Percentiles rank a stretch among this genome's conserved stretches.
Conservation (phyloP, 2,329 filamentous ascomycete genomes). For the Didymosphaeria variabile region DNA sequence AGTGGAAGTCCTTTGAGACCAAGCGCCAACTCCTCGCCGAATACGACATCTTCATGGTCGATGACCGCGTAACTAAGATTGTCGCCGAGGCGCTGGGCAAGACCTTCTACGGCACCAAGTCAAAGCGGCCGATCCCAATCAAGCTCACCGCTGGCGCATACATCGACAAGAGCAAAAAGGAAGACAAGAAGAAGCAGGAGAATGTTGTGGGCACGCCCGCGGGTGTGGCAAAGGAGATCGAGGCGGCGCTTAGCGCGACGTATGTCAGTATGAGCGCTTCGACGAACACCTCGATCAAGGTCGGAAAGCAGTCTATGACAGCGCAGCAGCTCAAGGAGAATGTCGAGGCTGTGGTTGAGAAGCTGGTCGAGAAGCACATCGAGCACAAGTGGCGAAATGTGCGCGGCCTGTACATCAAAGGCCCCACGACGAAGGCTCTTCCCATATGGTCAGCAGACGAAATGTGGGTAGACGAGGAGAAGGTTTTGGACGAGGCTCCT, state of each 20-base stretch:
- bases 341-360: conserved; percentile 70
- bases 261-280: conserved; percentile 81
- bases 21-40: conserved; percentile 79
- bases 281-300: conserved; percentile 80
- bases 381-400: conserved; percentile 89
- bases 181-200: conserved; percentile 40
- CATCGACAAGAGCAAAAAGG: conserved; percentile 63
- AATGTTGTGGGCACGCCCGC: conserved; percentile 64
- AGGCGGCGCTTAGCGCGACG: conserved; percentile 78
- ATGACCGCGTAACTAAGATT: conserved; percentile 79
- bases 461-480: conserved; percentile 82
- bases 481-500: conserved; percentile 68
- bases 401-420: conserved; percentile 87
- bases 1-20: conserved; percentile 89
- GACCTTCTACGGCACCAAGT: conserved; percentile 85
- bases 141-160: conserved; percentile 71
- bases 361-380: conserved; percentile 79
- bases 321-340: conserved; percentile 83
- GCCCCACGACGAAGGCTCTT: conserved; percentile 83
- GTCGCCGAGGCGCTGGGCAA: conserved; percentile 86
- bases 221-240: conserved; percentile 81
- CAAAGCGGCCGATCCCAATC: conserved; percentile 88
- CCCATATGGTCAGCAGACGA: conserved; percentile 96
- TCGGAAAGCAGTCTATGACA: conserved; percentile 79
- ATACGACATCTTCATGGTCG: conserved; percentile 93